A percentile compares a stretch with the other conserved stretches of the same genome.
phyloP scores from a whole-genome alignment of 208 protist genomes.

The Leishmania tarentolae region DNA sequence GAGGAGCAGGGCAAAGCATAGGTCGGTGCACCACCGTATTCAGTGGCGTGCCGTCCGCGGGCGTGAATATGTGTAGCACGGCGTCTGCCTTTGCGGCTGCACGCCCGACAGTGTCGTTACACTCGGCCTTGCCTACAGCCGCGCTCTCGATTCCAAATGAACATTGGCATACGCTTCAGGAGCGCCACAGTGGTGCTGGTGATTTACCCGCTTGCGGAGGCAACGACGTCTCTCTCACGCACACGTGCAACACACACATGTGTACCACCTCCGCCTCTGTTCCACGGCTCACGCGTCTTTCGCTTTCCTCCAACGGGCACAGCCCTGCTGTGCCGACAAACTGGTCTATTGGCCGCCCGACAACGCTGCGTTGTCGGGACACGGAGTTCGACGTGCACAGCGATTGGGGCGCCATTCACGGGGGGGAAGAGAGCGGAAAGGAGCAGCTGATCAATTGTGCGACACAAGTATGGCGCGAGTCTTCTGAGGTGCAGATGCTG shows the following conservation, averaged over 20 bases:
- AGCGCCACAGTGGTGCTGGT: not conserved
- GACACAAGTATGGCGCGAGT: slow-evolving; percentile 15
- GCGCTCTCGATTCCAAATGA: not conserved
- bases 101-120: not conserved
- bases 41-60: not conserved
- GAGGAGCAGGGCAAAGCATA: not conserved
- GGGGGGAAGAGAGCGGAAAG: not conserved
- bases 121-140: not conserved
- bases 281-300: slow-evolving; percentile 24
- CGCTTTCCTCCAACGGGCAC: slow-evolving; percentile 11
- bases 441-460: slow-evolving; percentile 9
- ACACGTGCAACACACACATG: not conserved
- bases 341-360: slow-evolving; percentile 29
- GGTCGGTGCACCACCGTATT: slow-evolving; percentile 19
- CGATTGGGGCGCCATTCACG: slow-evolving; percentile 6
- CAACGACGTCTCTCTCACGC: not conserved
- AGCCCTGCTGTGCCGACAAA: slow-evolving; percentile 16
- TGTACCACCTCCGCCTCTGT: not conserved
- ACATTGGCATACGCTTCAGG: not conserved
- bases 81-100: not conserved
- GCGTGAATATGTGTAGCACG: not conserved
- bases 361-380: slow-evolving; percentile 17
- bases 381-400: not conserved
- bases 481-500: not conserved
- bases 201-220: not conserved